Base-by-base conservation (phyloP, 2,329 filamentous ascomycete genomes). In the Sporothrix globosa region DNA sequence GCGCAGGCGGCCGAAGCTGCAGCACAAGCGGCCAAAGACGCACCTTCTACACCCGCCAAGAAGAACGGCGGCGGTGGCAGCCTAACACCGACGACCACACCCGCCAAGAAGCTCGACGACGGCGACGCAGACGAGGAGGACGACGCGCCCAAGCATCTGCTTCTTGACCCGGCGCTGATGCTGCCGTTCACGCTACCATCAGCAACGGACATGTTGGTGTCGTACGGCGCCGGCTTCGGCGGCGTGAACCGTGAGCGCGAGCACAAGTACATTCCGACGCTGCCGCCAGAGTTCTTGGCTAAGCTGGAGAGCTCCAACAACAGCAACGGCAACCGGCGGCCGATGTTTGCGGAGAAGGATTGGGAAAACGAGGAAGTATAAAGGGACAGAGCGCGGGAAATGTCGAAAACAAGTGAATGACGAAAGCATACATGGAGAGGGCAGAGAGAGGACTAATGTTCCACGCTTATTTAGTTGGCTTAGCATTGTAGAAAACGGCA, bases 151-250 rank as follows among this genome's bases (percentile, higher is more conserved):
- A 88, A 92, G 74, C 86, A 92, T 72, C 84, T 97, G 48, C 88
- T 97, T 56, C 81, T 98, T 68, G 94, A 98, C 77, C 93, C 95
- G 3, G 92, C 94, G 2, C 84, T 97, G 72, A 97, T 97, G 86
- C 86, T 99, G 34, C 96, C 96, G 0, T 99, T 99, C 78, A 91
- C 91, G n/a, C 84, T 99, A 39, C 96, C 96, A 1, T 97, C 95
- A 1, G 96, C 93, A 70, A 98, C 94, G 34, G 96, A 99, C 79
- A 99, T 99, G 96, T 86, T 98, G 63, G 88, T 99, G 63, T 95
- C 90, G 74, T 99, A 96, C 77, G 96, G 96, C 0, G 94, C 96
- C 14, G 96, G 96, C 0, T 96, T 98, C 77, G 96, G 96, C 5
- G 96, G 96, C 0, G 83, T 96, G 61, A 97, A 99, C 81, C 87